A percentile compares a stretch with the other conserved stretches of the same genome.
Conservation (phyloP, 805 yeast genomes). For the Suhomyces sp. region DNA sequence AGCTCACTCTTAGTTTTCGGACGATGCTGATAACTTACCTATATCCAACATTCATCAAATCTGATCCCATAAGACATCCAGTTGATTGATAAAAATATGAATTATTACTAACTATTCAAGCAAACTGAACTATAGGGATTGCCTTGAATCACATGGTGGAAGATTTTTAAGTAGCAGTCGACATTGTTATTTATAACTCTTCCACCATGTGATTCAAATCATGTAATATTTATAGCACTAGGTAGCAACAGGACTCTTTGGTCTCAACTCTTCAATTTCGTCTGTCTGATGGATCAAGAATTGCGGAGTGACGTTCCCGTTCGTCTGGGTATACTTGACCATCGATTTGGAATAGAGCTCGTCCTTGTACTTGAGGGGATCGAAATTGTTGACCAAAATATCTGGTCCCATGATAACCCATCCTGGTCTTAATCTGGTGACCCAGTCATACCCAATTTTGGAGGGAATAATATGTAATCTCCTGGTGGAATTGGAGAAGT, state of each 20-base stretch:
- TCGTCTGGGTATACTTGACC: slow-evolving; percentile 21
- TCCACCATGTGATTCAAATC: no score
- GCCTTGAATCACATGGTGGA: no score
- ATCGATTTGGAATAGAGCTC: slow-evolving; percentile 33
- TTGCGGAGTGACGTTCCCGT: slow-evolving; percentile 32
- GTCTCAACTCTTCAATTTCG: slow-evolving; percentile 79
- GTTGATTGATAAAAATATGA: background rate
- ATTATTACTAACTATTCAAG: slow-evolving; percentile 5
- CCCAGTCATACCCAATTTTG: slow-evolving; percentile 60
- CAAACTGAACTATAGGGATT: background rate
- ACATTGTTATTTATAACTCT: no score
- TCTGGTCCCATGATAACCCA: slow-evolving; percentile 93
- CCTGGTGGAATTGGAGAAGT: slow-evolving; percentile 78
- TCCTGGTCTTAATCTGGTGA: slow-evolving; percentile 71
- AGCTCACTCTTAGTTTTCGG: slow-evolving; percentile 53
- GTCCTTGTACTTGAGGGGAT: slow-evolving; percentile 29
- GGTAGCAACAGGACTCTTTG: slow-evolving; percentile 63
- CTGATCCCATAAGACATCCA: slow-evolving; percentile 11
- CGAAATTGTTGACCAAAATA: slow-evolving; percentile 68
- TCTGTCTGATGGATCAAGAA: slow-evolving; percentile 58
- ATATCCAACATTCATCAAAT: slow-evolving; percentile 52
- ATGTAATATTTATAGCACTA: background rate
- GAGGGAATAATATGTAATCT: slow-evolving; percentile 85
- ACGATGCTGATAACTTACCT: slow-evolving; percentile 50
- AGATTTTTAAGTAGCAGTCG: no score